These are phyloP conservation scores for Areca catechu DNA, from an alignment of 176 grass and related monocot genomes.

Conservation along the genomic window DNA sequence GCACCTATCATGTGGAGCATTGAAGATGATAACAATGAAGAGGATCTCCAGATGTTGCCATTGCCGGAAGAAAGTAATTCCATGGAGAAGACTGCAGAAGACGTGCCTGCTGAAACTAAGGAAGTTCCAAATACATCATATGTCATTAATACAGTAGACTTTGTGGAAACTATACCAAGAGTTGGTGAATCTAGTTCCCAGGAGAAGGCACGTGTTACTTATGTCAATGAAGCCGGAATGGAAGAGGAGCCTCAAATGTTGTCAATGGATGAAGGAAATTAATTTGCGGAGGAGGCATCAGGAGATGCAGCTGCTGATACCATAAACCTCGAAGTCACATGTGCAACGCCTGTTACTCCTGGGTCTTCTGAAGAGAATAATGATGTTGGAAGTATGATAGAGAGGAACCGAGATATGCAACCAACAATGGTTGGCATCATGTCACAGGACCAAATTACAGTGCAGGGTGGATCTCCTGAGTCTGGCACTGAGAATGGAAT, in stretches of 20 bases:
- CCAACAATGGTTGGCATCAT: neutral
- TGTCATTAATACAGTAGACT: neutral
- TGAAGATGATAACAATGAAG: neutral
- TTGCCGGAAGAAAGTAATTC: neutral
- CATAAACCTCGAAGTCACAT: too few relatives aligned
- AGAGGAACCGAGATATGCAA: conserved; percentile 7
- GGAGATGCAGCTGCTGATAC: neutral
- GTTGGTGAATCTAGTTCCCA: neutral
- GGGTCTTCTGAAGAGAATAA: neutral
- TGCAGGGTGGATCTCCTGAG: neutral
- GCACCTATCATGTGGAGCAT: neutral
- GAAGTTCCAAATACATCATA: neutral
- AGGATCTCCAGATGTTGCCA: neutral
- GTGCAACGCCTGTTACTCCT: neutral
- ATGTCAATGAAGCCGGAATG: neutral
- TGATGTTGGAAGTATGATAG: neutral
- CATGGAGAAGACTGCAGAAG: neutral
- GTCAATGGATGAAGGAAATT: neutral
- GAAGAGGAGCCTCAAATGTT: neutral
- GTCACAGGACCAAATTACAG: too few relatives aligned
- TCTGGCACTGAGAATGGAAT: neutral
- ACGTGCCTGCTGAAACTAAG: neutral
- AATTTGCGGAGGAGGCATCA: neutral
- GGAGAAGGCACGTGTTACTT: neutral
- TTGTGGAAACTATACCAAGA: neutral